A percentile compares a stretch with the other conserved stretches of the same genome.
Evolutionary conservation across 2,329 filamentous ascomycete genomes (phyloP).

Genomic region (Trichoderma pleuroti): DNA sequence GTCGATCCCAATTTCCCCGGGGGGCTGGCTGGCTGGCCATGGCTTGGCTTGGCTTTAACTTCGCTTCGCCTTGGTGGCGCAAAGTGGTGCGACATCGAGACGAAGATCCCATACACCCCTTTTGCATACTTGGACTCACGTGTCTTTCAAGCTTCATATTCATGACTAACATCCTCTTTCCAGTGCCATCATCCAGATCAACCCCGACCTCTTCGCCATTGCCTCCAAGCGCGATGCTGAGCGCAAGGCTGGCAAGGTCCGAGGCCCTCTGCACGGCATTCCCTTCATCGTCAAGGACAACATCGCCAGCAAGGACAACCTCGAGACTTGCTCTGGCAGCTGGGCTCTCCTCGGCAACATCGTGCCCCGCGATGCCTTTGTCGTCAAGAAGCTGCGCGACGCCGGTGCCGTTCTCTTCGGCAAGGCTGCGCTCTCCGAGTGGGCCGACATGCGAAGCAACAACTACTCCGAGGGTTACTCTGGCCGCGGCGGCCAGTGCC

Average conservation of each 20-base stretch:
- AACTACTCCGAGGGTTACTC: constrained; percentile 68
- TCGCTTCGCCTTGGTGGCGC: not conserved
- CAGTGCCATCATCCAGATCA: constrained; percentile 60
- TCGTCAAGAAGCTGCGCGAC: constrained; percentile 58
- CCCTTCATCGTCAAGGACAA: constrained; percentile 74
- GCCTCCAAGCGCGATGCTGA: constrained; percentile 60
- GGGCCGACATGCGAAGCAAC: constrained; percentile 68
- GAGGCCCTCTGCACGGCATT: constrained; percentile 70
- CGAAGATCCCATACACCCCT: not conserved
- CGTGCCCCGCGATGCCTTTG: constrained; percentile 64
- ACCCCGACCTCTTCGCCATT: constrained; percentile 63
- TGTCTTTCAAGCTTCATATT: not conserved
- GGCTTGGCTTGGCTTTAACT: not conserved
- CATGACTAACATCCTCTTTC: not conserved
- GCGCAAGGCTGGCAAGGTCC: constrained; percentile 50
- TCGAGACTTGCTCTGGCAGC: constrained; percentile 72
- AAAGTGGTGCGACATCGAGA: not conserved
- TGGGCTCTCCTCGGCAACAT: constrained; percentile 63
- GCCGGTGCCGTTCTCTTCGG: constrained; percentile 68
- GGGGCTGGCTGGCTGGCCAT: no score
- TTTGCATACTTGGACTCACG: not conserved
- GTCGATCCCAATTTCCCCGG: not conserved
- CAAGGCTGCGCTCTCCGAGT: constrained; percentile 68
- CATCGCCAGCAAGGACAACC: constrained; percentile 63
- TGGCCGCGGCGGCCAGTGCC: constrained; percentile 59